phyloP scores from a whole-genome alignment of 306 rosid genomes.

The Pachyrhizus erosus region DNA sequence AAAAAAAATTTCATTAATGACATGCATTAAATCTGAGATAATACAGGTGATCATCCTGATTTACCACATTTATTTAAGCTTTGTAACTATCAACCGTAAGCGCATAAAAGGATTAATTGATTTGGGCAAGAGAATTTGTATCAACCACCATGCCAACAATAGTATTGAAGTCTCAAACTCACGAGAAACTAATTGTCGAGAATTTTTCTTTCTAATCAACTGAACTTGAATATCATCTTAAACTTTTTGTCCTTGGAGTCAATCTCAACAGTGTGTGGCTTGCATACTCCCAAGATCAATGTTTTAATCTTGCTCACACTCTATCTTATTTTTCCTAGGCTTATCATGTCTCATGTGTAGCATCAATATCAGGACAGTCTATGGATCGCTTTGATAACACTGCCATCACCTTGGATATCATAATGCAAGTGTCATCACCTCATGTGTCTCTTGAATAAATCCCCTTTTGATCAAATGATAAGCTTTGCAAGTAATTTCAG shows the following conservation, averaged over 20 bases:
- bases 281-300: conserved; percentile 25
- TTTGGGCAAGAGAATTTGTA: too few relatives aligned
- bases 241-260: conserved; percentile 21
- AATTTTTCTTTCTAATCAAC: conserved; percentile 16
- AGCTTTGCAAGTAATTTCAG: conserved; percentile 16
- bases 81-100: too few relatives aligned
- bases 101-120: too few relatives aligned
- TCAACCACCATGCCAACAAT: too few relatives aligned
- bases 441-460: conserved; percentile 12
- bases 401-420: neutral
- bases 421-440: conserved; percentile 13
- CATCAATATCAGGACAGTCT: conserved; percentile 28
- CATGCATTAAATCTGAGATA: too few relatives aligned
- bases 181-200: neutral
- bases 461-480: conserved; percentile 5
- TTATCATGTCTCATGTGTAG: neutral
- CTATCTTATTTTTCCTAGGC: conserved; percentile 19
- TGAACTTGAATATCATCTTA: conserved; percentile 6
- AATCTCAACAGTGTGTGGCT: neutral
- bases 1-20: too few relatives aligned
- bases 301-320: conserved; percentile 12
- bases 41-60: too few relatives aligned
- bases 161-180: too few relatives aligned
- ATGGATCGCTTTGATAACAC: neutral
- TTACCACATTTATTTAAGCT: too few relatives aligned